Percentiles rank a stretch among this genome's conserved stretches.
Conservation (phyloP, 2,329 filamentous ascomycete genomes). For the Fusarium sterilihyphosum region DNA sequence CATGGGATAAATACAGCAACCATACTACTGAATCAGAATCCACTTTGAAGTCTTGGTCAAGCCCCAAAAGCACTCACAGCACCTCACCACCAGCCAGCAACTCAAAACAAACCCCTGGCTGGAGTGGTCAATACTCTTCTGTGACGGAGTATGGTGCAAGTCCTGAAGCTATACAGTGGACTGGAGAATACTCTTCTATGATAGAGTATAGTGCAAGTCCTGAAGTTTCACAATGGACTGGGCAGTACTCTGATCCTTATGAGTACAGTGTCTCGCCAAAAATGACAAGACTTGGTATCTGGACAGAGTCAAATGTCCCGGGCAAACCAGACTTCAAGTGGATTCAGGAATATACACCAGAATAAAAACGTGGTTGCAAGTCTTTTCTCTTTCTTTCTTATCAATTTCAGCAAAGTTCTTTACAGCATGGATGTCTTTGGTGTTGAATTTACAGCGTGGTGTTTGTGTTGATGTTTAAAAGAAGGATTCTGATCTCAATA, state of each 20-base stretch:
- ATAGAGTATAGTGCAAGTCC: neutral
- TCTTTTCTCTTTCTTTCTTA: neutral
- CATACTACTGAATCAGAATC: neutral
- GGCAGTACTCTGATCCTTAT: neutral
- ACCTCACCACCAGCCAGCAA: neutral
- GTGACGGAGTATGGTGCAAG: neutral
- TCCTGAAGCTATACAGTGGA: neutral
- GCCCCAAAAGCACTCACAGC: neutral
- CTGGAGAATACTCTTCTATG: neutral
- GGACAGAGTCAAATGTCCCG: neutral
- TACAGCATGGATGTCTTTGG: neutral
- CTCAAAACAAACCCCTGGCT: neutral
- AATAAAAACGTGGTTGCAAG: neutral
- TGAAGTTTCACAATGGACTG: neutral
- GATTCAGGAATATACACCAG: neutral
- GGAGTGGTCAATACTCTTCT: neutral
- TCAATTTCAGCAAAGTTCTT: neutral
- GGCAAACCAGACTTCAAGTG: neutral
- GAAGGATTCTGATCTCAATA: neutral
- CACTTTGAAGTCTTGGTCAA: neutral
- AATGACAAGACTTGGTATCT: neutral
- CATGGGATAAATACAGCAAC: neutral
- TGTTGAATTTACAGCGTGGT: neutral
- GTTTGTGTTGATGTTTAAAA: neutral
- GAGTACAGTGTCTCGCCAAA: neutral